Evolutionary conservation across 2,329 filamentous ascomycete species (phyloP), one percentile per base, ranked within the genome.

Genomic region (Incumbomyces delicatus): DNA sequence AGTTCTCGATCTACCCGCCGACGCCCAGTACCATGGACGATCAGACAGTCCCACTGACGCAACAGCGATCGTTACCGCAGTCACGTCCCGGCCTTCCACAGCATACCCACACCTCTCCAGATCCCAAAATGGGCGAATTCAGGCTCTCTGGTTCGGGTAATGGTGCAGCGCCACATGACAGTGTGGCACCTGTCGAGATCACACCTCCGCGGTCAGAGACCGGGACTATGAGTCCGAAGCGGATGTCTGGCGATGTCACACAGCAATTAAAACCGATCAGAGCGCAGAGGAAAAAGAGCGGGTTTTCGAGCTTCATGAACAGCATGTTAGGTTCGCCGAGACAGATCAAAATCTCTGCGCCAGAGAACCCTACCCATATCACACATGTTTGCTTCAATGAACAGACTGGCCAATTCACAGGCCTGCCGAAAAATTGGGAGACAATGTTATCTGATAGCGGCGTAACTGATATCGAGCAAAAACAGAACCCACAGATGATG

Each of bases 331-430:
- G 86, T 55, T 90, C 88, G 31, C 88, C 86, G 44, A 86, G 89
- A 66, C 87, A 88, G 54, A 87, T 92, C 39, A 80, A 90, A 65
- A 98, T 98, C 59, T 96, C 92, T n/a, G 87, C 88, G 32, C 92
- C 92, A 46, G 89, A 95, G 66, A 96, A 98, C 60, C 92, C 92
- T 41, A 88, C 96, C 50, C 92, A 96, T 68, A 87, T 98, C 59
- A 96, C 90, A 48, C 92, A 98, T 66, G 92, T 98, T 55, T 90
- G 90, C 58, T 95, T 95, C 65, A 90, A 98, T 67, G 94, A 92
- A 68, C 78, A 86, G 60, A 96, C 92, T 2, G 92, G 92, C 56
- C 87, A 95, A 68, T 98, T 95, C 66, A 96, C 90, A 48, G 92
- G 92, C 53, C 76, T 98, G 22, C 92, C 92, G 14, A 94, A 92